Conservation (phyloP, 2,329 filamentous ascomycete species). For the Pseudonectria foliicola region DNA sequence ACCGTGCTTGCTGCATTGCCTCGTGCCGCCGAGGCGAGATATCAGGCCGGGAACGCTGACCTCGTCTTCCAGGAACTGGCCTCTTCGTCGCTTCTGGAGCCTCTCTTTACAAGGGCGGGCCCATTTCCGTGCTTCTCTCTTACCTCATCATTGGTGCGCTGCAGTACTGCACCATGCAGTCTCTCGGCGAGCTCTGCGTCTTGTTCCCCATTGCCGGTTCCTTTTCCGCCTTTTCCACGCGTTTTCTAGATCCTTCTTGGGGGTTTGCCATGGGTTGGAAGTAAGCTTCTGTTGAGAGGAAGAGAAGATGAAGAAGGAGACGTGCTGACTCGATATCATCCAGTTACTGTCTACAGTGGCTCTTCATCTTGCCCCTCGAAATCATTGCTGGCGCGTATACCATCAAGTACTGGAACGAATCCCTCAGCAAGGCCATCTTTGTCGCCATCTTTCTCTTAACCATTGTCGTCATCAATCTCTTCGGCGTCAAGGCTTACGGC, state of each 20-base stretch:
- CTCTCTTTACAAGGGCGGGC: constrained; percentile 67
- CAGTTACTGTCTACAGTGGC: constrained; percentile 82
- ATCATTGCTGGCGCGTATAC: constrained; percentile 82
- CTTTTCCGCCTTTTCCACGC: constrained; percentile 88
- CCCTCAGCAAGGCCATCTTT: constrained; percentile 63
- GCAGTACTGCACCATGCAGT: constrained; percentile 88
- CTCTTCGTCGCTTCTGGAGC: constrained; percentile 78
- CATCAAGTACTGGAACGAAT: constrained; percentile 68
- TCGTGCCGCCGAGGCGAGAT: no score
- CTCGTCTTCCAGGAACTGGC: constrained; percentile 54
- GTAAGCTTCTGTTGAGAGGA: constrained; percentile 41
- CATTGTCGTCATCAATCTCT: constrained; percentile 77
- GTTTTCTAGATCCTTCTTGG: constrained; percentile 90
- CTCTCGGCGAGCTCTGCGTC: constrained; percentile 84
- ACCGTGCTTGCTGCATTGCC: no score
- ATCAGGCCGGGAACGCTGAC: no score
- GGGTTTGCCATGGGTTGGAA: constrained; percentile 96
- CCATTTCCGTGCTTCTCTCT: constrained; percentile 68
- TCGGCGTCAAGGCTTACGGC: constrained; percentile 81
- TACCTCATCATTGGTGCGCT: constrained; percentile 74
- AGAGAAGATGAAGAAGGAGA: constrained; percentile 1
- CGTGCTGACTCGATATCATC: not conserved
- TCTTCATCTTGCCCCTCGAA: constrained; percentile 74
- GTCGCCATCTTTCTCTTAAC: constrained; percentile 72
- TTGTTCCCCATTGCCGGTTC: constrained; percentile 86